Evolutionary conservation across 2,329 filamentous ascomycete species (phyloP).

Genomic region (Nemania sp.): DNA sequence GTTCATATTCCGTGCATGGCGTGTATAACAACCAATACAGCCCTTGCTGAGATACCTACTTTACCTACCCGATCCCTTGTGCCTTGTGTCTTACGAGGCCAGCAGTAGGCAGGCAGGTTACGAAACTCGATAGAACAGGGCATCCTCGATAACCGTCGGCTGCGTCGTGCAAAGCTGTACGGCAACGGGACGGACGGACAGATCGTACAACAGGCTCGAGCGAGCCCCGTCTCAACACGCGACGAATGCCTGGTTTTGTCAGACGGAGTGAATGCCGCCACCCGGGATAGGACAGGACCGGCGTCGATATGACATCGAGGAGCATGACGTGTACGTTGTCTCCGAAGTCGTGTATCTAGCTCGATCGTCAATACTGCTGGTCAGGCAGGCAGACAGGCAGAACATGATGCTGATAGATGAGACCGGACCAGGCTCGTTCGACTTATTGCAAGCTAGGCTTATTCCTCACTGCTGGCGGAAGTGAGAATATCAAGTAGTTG

Average conservation of each 20-base stretch:
- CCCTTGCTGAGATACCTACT: too few species aligned
- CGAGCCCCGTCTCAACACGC: conserved; percentile 10
- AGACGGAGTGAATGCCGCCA: conserved; percentile 15
- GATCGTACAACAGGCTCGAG: conserved; percentile 1
- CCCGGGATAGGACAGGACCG: conserved; percentile 11
- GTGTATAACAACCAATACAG: too few species aligned
- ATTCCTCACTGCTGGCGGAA: too few species aligned
- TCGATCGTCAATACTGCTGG: neutral
- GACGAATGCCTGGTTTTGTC: neutral
- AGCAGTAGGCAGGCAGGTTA: too few species aligned
- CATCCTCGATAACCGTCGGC: too few species aligned
- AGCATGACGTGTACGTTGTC: conserved; percentile 12
- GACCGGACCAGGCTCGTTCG: too few species aligned
- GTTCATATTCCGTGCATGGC: too few species aligned
- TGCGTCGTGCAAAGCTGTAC: neutral
- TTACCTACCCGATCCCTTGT: too few species aligned
- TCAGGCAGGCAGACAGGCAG: neutral
- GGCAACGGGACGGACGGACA: neutral
- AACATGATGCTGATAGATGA: too few species aligned
- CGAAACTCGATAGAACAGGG: neutral
- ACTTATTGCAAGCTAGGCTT: too few species aligned
- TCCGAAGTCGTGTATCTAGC: conserved; percentile 1
- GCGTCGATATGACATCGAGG: conserved; percentile 1
- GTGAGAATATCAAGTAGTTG: too few species aligned
- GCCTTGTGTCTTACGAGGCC: neutral